Evolutionary conservation across 1,284 basidiomycete genomes (phyloP), one percentile per base, ranked within the genome.

Genomic region (Apiotrichum brassicae): DNA sequence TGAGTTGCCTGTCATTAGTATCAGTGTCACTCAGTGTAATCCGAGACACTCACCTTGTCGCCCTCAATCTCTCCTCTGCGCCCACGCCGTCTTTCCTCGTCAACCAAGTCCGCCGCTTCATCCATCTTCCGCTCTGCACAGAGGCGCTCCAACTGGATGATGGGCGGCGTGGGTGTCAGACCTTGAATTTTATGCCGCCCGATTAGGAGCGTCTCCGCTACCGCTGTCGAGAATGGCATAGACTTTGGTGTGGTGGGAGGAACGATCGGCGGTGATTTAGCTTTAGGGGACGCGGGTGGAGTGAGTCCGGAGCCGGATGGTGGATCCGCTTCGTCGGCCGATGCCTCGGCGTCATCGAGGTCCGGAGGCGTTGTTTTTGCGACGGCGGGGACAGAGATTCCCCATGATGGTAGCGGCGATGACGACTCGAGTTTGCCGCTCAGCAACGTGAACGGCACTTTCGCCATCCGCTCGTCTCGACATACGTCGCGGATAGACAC

Each of bases 191-290:
- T 61, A 48, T 76, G 70, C 1, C 62, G 64, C 0, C 70, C 71
- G 12, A 74, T 48, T 8, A 76, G 48, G 9, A 77, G 43, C 1
- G 71, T 73, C 46, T 74, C 70, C 3, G 70, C 66, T 1, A 71
- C 51, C 0, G 65, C 60, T 1, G 63, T 66, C 0, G 64, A 70
- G 41, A 66, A 64, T 4, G 65, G 66, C 22, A 11, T 26, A 6
- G 19, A 7, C 18, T 20, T 8, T 4, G 43, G 8, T 12, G 20
- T 13, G 16, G 35, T 30, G 18, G 43, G 53, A 2, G 61, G 54
- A 2, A 53, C 39, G 14, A 63, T 54, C 1, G 57, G 57, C 34
- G 64, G 56, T 20, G 56, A 45, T 20, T 58, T 18, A 35, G 62
- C 58, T 18, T 51, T 48, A 11, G 56, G 70, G 3, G 68, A 66